Conservation (phyloP, 805 yeast species). For the Wickerhamiella azymoides region DNA sequence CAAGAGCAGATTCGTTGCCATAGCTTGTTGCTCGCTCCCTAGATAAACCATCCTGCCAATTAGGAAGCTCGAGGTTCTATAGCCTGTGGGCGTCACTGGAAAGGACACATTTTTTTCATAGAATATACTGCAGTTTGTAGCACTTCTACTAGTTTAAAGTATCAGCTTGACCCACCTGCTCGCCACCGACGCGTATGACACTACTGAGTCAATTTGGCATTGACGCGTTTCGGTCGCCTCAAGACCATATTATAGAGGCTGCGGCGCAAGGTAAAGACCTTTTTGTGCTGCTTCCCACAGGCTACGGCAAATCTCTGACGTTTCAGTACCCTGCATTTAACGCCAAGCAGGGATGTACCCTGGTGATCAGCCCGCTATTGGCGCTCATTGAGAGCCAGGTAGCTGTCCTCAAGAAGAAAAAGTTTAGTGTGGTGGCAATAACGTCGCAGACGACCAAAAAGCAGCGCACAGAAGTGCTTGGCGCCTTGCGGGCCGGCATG, state of each 20-base stretch:
- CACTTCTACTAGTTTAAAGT: too few relatives aligned
- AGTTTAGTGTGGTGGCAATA: constrained; percentile 71
- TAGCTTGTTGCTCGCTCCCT: constrained; percentile 21
- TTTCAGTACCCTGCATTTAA: constrained; percentile 89
- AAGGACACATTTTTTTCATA: constrained; percentile 21
- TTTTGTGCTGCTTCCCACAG: constrained; percentile 93
- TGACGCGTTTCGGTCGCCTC: constrained; percentile 18
- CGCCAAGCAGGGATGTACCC: constrained; percentile 47
- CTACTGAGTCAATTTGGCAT: constrained; percentile 15
- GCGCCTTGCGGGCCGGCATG: constrained; percentile 50
- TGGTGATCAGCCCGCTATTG: constrained; percentile 85
- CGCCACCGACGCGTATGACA: background rate
- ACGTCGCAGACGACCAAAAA: constrained; percentile 56
- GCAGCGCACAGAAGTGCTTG: constrained; percentile 47
- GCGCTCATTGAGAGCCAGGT: constrained; percentile 97
- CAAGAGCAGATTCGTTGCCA: constrained; percentile 26
- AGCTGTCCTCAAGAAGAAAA: constrained; percentile 47
- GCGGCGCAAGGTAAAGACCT: constrained; percentile 52
- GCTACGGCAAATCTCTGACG: constrained; percentile 93
- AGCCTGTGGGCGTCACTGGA: constrained; percentile 25
- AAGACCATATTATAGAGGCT: constrained; percentile 17
- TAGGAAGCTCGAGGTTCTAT: constrained; percentile 26
- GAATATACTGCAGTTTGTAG: too few relatives aligned
- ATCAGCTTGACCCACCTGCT: too few relatives aligned
- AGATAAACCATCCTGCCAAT: constrained; percentile 22